phyloP scores from a whole-genome alignment of 2,329 filamentous ascomycete genomes.

The Stenocarpella maydis region DNA sequence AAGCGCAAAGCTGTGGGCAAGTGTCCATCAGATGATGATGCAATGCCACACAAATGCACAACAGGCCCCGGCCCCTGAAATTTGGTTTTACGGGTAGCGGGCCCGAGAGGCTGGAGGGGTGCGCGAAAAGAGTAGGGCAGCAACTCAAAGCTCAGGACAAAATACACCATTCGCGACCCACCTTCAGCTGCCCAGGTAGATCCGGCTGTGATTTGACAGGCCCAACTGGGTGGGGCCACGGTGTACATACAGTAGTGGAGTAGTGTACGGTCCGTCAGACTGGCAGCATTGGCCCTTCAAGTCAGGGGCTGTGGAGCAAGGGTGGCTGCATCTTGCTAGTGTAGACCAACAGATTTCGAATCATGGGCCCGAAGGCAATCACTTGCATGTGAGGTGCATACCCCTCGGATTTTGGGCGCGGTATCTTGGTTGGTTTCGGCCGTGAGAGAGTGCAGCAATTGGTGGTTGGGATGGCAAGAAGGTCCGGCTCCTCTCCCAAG shows the following conservation, averaged over 20 bases:
- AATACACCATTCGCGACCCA: slow-evolving; percentile 18
- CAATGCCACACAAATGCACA: slow-evolving; percentile 8
- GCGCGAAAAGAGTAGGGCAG: slow-evolving; percentile 12
- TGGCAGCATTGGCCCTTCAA: too few species aligned
- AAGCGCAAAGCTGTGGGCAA: slow-evolving; percentile 4
- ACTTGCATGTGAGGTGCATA: slow-evolving; percentile 33
- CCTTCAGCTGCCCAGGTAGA: slow-evolving; percentile 16
- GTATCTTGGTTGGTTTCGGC: slow-evolving; percentile 15
- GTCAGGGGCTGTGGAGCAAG: slow-evolving; percentile 31
- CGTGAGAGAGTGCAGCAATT: slow-evolving; percentile 5
- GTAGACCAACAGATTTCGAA: slow-evolving; percentile 22
- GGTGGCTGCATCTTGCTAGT: slow-evolving; percentile 33
- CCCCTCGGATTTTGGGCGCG: background rate
- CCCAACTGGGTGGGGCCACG: background rate
- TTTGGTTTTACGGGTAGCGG: slow-evolving; percentile 20
- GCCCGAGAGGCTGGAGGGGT: slow-evolving; percentile 13
- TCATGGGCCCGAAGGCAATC: slow-evolving; percentile 30
- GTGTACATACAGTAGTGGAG: too few species aligned
- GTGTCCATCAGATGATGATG: slow-evolving; percentile 20
- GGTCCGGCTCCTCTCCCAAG: slow-evolving; percentile 4
- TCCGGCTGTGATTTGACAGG: slow-evolving; percentile 20
- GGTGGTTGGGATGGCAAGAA: slow-evolving; percentile 26
- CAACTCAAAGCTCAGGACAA: background rate
- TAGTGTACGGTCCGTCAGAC: too few species aligned
- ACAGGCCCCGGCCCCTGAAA: slow-evolving; percentile 16